Evolutionary conservation across 2,329 filamentous ascomycete species (phyloP), one percentile per base, ranked within the genome.

Genomic region (Exutisphaerella laricina): DNA sequence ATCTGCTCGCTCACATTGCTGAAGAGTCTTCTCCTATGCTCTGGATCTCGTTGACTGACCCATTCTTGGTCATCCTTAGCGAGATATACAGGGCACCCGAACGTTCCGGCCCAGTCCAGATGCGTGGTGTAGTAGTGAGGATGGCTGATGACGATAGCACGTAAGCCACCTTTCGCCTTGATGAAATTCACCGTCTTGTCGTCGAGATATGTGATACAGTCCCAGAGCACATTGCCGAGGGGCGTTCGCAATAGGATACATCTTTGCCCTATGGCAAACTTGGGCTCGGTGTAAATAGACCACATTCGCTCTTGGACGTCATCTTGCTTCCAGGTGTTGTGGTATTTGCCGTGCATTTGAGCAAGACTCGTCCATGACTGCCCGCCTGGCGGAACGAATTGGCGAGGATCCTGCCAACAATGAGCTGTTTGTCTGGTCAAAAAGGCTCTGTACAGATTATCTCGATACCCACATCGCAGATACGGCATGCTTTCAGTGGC

Each of bases 61-160:
- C 86, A 92, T 51, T 68, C 57, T 41, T 66, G 63, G 62, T 94
- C 87, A 45, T 84, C 81, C 4, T 63, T 63, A 0, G 81, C 71
- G 1, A 87, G 58, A 56, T 85, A 89, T 1, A 92, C 78, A 0
- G 79, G 80, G 54, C 85, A 88, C 4, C 66, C 53, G 53, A 92
- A 90, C 0, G 73, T 71, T 32, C 69, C 60, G 0, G 83, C 81
- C 86, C 87, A 94, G 52, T 83, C 77, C 0, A 85, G 63, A 61
- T 88, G 82, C 3, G 85, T 84, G 10, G 80, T 80, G 66, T 86
- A 92, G 66, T 85, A 94, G 61, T 94, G 87, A 39, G 87, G 87
- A 64, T 94, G 53, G 80, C 51, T 56, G 40, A 66, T 64, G 0
- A 73, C 79, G 33, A 92, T 88, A 0, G 82, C 85, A 23, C 69